These are phyloP conservation scores for Picocystis sp. DNA, from an alignment of 163 green algal species.

Conservation along the genomic window DNA sequence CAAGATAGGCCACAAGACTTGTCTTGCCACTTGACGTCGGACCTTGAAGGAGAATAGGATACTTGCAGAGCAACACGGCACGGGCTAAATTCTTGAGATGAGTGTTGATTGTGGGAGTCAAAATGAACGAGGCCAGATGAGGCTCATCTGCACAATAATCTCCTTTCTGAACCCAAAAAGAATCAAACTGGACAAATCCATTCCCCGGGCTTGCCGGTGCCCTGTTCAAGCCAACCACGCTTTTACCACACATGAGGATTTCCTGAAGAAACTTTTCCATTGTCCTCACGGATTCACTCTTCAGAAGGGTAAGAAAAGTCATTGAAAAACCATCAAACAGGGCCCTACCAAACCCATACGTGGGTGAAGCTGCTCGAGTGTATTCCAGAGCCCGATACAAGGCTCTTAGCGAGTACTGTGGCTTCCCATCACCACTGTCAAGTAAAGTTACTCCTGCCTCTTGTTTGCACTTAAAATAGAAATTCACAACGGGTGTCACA, in stretches of 20 bases:
- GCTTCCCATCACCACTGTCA: conserved; percentile 7
- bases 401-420: conserved; percentile 27
- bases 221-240: conserved; percentile 5
- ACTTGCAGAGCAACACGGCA: conserved; percentile 48
- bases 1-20: conserved; percentile 77
- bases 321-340: conserved; percentile 86
- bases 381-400: conserved; percentile 67
- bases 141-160: background rate
- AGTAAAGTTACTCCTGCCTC: conserved; percentile 30
- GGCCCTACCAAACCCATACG: conserved; percentile 66
- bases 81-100: conserved; percentile 80
- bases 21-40: conserved; percentile 95
- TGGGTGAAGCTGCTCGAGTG: conserved; percentile 26
- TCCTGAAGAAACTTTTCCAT: conserved; percentile 55
- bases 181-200: conserved; percentile 8
- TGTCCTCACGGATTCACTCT: conserved; percentile 22
- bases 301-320: conserved; percentile 82
- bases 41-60: conserved; percentile 73
- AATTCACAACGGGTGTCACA: conserved; percentile 67
- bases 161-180: conserved; percentile 2
- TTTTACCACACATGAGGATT: conserved; percentile 42
- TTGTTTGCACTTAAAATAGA: conserved; percentile 65
- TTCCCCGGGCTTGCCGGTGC: conserved; percentile 10
- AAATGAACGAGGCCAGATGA: conserved; percentile 44
- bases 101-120: conserved; percentile 53